Percentiles rank a stretch among this genome's conserved stretches.
phyloP scores from a whole-genome alignment of 768 basidiomycete species.

The Hygrophoropsis aurantiaca region DNA sequence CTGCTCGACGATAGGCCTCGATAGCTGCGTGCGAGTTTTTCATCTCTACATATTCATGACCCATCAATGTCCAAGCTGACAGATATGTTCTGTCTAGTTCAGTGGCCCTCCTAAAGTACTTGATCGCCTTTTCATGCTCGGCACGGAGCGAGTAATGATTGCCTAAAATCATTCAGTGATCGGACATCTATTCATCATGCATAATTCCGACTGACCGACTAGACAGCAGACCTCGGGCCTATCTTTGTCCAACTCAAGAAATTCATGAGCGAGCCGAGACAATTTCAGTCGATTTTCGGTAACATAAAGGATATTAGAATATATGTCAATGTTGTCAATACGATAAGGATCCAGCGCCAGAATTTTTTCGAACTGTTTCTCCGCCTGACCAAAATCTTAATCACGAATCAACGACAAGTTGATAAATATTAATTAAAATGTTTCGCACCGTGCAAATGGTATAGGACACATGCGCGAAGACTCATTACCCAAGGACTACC shows the following conservation, averaged over 20 bases:
- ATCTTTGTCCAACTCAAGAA: slow-evolving; percentile 85
- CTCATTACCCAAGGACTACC: slow-evolving; percentile 85
- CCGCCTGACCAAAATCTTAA: slow-evolving; percentile 85
- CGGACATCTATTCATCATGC: neutral
- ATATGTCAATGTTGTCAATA: slow-evolving; percentile 93
- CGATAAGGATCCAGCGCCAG: slow-evolving; percentile 80
- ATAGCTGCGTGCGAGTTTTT: slow-evolving; percentile 99
- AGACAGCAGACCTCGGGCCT: slow-evolving; percentile 96
- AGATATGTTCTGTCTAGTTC: slow-evolving; percentile 93
- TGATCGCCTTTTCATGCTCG: slow-evolving; percentile 95
- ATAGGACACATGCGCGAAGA: slow-evolving; percentile 80
- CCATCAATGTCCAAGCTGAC: slow-evolving; percentile 98
- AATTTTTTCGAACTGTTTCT: slow-evolving; percentile 82
- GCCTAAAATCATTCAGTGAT: slow-evolving; percentile 49
- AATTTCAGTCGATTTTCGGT: slow-evolving; percentile 87
- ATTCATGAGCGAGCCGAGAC: slow-evolving; percentile 89
- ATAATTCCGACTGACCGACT: slow-evolving; percentile 65
- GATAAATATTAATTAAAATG: neutral
- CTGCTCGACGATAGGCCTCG: slow-evolving; percentile 93
- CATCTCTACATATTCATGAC: slow-evolving; percentile 98
- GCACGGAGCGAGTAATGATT: slow-evolving; percentile 93
- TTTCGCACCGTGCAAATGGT: slow-evolving; percentile 81
- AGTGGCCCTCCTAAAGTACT: slow-evolving; percentile 93
- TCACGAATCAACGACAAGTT: slow-evolving; percentile 5
- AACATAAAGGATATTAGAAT: slow-evolving; percentile 96